Conservation (phyloP, 192 early-diverging fungal species). For the Chytriomyces sp. region DNA sequence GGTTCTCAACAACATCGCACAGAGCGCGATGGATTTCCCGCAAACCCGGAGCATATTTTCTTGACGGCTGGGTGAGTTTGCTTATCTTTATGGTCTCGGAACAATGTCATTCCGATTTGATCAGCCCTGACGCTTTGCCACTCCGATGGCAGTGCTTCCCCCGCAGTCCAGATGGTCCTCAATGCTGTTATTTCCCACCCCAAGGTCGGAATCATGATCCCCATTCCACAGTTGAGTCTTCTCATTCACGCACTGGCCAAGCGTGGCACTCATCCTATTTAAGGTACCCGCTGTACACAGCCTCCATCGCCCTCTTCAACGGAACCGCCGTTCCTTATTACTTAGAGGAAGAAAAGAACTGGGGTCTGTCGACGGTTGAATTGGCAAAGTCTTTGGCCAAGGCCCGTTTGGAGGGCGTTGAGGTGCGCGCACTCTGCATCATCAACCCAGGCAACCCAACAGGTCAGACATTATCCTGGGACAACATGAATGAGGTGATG, state of each 20-base stretch:
- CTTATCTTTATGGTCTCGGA: not conserved
- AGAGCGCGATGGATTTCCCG: constrained; percentile 90
- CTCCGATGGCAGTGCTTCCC: constrained; percentile 87
- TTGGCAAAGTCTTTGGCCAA: constrained; percentile 65
- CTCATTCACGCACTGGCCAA: too few relatives aligned
- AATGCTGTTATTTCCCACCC: constrained; percentile 79
- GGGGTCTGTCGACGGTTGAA: constrained; percentile 72
- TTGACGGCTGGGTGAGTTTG: constrained; percentile 18
- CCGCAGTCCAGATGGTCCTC: constrained; percentile 88
- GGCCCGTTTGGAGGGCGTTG: constrained; percentile 71
- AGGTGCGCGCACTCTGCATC: constrained; percentile 92
- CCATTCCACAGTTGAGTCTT: constrained; percentile 98
- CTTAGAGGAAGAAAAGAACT: constrained; percentile 82
- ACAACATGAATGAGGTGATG: constrained; percentile 78
- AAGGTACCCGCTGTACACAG: constrained; percentile 98
- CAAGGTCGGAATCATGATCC: constrained; percentile 96
- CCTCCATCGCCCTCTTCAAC: constrained; percentile 81
- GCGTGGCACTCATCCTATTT: too few relatives aligned
- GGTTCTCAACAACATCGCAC: too few relatives aligned
- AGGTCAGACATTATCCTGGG: constrained; percentile 79
- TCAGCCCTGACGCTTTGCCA: not conserved
- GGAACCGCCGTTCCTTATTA: constrained; percentile 90
- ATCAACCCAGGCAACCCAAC: constrained; percentile 99
- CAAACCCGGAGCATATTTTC: constrained; percentile 71
- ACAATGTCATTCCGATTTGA: not conserved